phyloP scores from a whole-genome alignment of 2,329 filamentous ascomycete genomes.

The Stemphylium lycopersici region DNA sequence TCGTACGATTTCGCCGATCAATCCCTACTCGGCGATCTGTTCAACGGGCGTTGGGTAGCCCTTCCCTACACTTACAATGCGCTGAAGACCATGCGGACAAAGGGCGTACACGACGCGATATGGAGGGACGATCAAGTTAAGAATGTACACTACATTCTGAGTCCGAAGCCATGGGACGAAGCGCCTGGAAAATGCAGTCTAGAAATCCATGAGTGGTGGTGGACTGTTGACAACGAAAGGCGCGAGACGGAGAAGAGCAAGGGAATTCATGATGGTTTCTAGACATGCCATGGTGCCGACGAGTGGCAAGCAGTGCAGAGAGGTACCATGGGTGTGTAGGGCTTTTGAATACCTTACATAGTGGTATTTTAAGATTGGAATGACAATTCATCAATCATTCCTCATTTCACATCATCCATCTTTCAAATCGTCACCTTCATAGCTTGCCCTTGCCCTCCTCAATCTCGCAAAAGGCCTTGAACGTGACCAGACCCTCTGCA shows the following conservation, averaged over 20 bases:
- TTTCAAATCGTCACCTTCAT: conserved; percentile 10
- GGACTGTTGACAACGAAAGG: conserved; percentile 58
- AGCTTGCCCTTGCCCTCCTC: conserved; percentile 39
- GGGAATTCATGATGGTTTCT: conserved; percentile 61
- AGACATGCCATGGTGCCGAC: not conserved
- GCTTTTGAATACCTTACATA: not conserved
- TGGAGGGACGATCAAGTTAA: conserved; percentile 67
- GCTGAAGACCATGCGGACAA: conserved; percentile 63
- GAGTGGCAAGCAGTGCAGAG: not conserved
- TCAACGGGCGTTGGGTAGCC: conserved; percentile 63
- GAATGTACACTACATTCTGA: conserved; percentile 68
- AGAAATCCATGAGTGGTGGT: conserved; percentile 65
- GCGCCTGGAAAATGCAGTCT: conserved; percentile 52
- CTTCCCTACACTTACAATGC: conserved; percentile 68
- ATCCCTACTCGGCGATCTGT: conserved; percentile 63
- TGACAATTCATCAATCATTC: not conserved
- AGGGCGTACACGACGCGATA: conserved; percentile 63
- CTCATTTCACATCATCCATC: not conserved
- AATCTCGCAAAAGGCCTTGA: conserved; percentile 93
- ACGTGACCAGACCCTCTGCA: conserved; percentile 76
- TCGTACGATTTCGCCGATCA: conserved; percentile 67
- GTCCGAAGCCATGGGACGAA: conserved; percentile 69
- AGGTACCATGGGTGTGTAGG: not conserved
- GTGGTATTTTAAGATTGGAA: not conserved
- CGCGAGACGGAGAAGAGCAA: conserved; percentile 54